These are phyloP conservation scores for Teunomyces lycoperdinae DNA, from an alignment of 805 yeast species.

Conservation along the genomic window DNA sequence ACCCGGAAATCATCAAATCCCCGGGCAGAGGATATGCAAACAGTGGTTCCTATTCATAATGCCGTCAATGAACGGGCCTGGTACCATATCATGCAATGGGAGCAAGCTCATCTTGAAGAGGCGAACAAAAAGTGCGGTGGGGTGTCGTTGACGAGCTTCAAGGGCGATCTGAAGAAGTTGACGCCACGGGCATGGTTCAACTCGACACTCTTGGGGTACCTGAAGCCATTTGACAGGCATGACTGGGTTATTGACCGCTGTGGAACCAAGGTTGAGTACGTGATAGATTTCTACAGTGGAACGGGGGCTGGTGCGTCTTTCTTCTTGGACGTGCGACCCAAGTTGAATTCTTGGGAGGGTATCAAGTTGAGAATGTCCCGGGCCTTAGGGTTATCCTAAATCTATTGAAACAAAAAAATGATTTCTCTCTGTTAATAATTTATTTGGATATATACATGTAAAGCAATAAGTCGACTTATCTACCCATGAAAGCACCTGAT, in stretches of 20 bases:
- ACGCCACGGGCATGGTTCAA: constrained; percentile 83
- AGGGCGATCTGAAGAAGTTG: constrained; percentile 80
- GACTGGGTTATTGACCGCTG: constrained; percentile 91
- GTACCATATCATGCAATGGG: constrained; percentile 84
- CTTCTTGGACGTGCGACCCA: constrained; percentile 88
- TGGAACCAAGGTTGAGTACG: constrained; percentile 81
- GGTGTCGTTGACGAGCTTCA: constrained; percentile 76
- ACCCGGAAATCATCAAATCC: constrained; percentile 87
- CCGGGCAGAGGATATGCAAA: constrained; percentile 73
- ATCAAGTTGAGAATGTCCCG: constrained; percentile 61
- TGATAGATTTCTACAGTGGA: constrained; percentile 78
- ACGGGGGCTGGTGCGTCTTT: constrained; percentile 50
- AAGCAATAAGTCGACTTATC: constrained; percentile 20
- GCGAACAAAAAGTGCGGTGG: constrained; percentile 65
- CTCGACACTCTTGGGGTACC: constrained; percentile 63
- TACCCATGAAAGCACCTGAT: constrained; percentile 46
- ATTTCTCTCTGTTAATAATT: constrained; percentile 5
- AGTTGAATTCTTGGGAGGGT: constrained; percentile 80
- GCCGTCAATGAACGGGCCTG: constrained; percentile 92
- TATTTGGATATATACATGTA: constrained; percentile 4
- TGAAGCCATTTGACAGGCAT: constrained; percentile 90
- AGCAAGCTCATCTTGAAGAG: constrained; percentile 52
- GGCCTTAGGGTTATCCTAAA: constrained; percentile 47
- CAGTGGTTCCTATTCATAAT: constrained; percentile 92
- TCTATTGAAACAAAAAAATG: background rate